Percentiles rank a stretch among this genome's conserved stretches.
Evolutionary conservation across 495 filamentous ascomycete species (phyloP).

Genomic region (Mycothermus thermophilus): DNA sequence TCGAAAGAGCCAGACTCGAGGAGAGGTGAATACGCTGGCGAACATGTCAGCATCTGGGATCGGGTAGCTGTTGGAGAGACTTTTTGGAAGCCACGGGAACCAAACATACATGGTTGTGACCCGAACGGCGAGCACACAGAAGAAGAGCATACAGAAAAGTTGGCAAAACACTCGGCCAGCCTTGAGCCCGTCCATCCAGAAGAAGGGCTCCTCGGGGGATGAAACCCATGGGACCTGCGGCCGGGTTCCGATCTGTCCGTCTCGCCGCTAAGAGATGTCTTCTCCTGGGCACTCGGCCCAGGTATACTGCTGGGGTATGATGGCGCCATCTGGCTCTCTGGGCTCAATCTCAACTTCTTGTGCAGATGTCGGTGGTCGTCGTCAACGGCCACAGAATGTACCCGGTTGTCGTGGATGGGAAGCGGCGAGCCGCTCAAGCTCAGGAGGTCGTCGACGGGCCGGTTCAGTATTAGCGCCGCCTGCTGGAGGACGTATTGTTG

Average conservation of each 20-base stretch:
- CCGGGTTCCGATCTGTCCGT: slow-evolving; percentile 9
- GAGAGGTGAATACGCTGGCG: slow-evolving; percentile 19
- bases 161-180: slow-evolving; percentile 25
- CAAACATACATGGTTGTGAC: slow-evolving; percentile 18
- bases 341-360: slow-evolving; percentile 25
- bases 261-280: slow-evolving; percentile 17
- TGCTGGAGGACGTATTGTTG: slow-evolving; percentile 25
- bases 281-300: slow-evolving; percentile 22
- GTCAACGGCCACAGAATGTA: background rate
- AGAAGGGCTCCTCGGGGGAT: slow-evolving; percentile 11
- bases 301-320: slow-evolving; percentile 8
- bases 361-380: slow-evolving; percentile 8
- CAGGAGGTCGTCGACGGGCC: slow-evolving; percentile 6
- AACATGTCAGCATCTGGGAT: slow-evolving; percentile 2
- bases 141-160: slow-evolving; percentile 26
- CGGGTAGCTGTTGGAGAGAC: background rate
- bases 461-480: slow-evolving; percentile 17
- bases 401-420: background rate
- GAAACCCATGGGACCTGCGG: slow-evolving; percentile 11
- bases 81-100: background rate
- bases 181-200: slow-evolving; percentile 22
- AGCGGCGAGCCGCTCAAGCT: slow-evolving; percentile 5
- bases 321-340: slow-evolving; percentile 18
- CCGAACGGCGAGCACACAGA: slow-evolving; percentile 28
- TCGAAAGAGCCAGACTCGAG: slow-evolving; percentile 20